A percentile compares a stretch with the other conserved stretches of the same genome.
Conservation (phyloP, 1,139 yeast species). For the Lodderomyces beijingensis region DNA sequence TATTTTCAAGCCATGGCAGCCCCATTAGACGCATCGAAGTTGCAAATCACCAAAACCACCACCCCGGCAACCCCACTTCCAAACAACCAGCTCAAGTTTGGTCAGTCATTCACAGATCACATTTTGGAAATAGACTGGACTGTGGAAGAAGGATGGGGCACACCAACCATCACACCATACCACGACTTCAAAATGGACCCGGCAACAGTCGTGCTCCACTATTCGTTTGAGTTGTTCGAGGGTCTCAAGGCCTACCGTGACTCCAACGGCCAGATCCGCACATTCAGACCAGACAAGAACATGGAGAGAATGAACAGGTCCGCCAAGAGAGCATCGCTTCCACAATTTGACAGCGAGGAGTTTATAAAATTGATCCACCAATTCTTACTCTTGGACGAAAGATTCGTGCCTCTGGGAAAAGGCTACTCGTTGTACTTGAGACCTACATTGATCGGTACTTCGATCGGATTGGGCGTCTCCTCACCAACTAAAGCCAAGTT, state of each 20-base stretch:
- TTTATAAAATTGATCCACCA: slow-evolving; percentile 70
- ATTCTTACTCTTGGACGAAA: slow-evolving; percentile 66
- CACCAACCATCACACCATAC: slow-evolving; percentile 83
- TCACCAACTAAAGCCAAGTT: slow-evolving; percentile 77
- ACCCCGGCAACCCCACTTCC: slow-evolving; percentile 65
- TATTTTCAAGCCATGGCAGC: too few species aligned
- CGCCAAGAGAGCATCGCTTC: slow-evolving; percentile 82
- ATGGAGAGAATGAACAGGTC: slow-evolving; percentile 88
- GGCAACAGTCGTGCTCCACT: slow-evolving; percentile 84
- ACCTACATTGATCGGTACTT: slow-evolving; percentile 93
- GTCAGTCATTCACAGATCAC: slow-evolving; percentile 84
- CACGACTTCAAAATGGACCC: slow-evolving; percentile 77
- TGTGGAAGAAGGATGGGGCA: slow-evolving; percentile 72
- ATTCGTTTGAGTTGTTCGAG: slow-evolving; percentile 92
- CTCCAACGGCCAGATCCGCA: slow-evolving; percentile 59
- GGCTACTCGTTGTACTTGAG: slow-evolving; percentile 92
- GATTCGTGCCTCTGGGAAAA: slow-evolving; percentile 73
- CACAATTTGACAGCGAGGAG: slow-evolving; percentile 76
- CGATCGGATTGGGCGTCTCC: slow-evolving; percentile 78
- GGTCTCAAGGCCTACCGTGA: slow-evolving; percentile 94
- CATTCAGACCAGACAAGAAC: slow-evolving; percentile 89
- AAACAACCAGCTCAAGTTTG: slow-evolving; percentile 76
- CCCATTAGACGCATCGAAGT: slow-evolving; percentile 61
- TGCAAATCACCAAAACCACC: slow-evolving; percentile 53
- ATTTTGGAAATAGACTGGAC: slow-evolving; percentile 89